phyloP scores from a whole-genome alignment of 148 eudicot species.

The Nyssa sinensis region DNA sequence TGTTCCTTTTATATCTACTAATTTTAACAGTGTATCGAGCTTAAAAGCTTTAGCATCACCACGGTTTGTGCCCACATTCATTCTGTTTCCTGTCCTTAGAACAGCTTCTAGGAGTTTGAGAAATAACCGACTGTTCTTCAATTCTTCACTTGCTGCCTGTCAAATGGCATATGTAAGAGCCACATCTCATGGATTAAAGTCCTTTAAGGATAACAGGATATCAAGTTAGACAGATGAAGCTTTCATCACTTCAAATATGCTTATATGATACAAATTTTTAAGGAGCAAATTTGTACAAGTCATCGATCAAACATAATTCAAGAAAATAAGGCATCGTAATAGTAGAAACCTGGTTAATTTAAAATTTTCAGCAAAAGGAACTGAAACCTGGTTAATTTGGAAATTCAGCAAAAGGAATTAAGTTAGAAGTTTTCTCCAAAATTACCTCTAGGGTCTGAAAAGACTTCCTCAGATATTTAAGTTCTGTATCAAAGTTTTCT shows the following conservation, averaged over 20 bases:
- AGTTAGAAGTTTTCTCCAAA: background rate
- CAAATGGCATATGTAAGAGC: slow-evolving; percentile 11
- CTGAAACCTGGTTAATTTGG: background rate
- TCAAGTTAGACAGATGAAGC: background rate
- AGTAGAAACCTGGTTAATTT: background rate
- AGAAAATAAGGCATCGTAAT: background rate
- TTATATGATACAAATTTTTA: background rate
- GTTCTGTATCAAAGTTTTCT: slow-evolving; percentile 86
- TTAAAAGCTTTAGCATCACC: slow-evolving; percentile 93
- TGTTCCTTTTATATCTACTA: slow-evolving; percentile 84
- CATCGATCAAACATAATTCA: background rate
- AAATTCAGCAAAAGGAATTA: slow-evolving; percentile 2
- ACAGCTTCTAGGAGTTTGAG: slow-evolving; percentile 97
- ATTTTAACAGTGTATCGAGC: slow-evolving; percentile 80
- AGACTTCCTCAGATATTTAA: slow-evolving; percentile 68
- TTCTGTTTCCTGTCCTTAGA: slow-evolving; percentile 89
- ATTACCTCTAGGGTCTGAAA: slow-evolving; percentile 82
- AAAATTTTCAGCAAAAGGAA: background rate
- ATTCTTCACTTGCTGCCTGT: slow-evolving; percentile 83
- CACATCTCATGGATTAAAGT: background rate
- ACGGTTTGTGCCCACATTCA: slow-evolving; percentile 97
- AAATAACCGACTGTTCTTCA: slow-evolving; percentile 82
- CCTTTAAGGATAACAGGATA: background rate
- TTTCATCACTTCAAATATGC: background rate
- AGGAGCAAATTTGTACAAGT: background rate